Evolutionary conservation across 768 basidiomycete genomes (phyloP).

Genomic region (Exsudoporus frostii): DNA sequence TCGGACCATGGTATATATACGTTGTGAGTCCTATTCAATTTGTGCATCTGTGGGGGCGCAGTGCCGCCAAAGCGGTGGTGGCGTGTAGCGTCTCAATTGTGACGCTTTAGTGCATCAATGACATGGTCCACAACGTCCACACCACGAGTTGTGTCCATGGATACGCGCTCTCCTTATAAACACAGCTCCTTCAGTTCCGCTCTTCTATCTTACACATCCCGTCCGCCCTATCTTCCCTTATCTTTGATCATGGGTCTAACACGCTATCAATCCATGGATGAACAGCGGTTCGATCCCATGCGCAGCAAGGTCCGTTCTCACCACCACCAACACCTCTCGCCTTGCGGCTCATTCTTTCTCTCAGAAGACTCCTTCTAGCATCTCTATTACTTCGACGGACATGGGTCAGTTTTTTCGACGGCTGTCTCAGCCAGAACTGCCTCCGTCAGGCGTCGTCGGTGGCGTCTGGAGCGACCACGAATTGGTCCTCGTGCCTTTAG

Average conservation of each 20-base stretch:
- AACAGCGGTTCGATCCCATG: slow-evolving; percentile 34
- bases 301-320: slow-evolving; percentile 24
- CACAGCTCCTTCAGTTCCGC: slow-evolving; percentile 26
- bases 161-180: slow-evolving; percentile 20
- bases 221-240: slow-evolving; percentile 29
- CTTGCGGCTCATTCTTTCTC: slow-evolving; percentile 21
- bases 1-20: slow-evolving; percentile 15
- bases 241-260: slow-evolving; percentile 25
- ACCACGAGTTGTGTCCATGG: slow-evolving; percentile 26
- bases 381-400: slow-evolving; percentile 9
- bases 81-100: slow-evolving; percentile 12
- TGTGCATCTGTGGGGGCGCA: background rate
- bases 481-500: slow-evolving; percentile 32
- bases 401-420: slow-evolving; percentile 32
- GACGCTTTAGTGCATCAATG: slow-evolving; percentile 21
- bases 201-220: slow-evolving; percentile 23
- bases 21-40: slow-evolving; percentile 7
- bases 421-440: slow-evolving; percentile 15
- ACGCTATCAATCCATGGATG: slow-evolving; percentile 31
- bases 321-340: slow-evolving; percentile 13
- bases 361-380: slow-evolving; percentile 19
- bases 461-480: slow-evolving; percentile 35
- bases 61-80: slow-evolving; percentile 22
- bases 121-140: slow-evolving; percentile 21
- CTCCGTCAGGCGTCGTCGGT: slow-evolving; percentile 22